These are phyloP conservation scores for Colletotrichum aenigma DNA, from an alignment of 2,329 filamentous ascomycete genomes.

Conservation along the genomic window DNA sequence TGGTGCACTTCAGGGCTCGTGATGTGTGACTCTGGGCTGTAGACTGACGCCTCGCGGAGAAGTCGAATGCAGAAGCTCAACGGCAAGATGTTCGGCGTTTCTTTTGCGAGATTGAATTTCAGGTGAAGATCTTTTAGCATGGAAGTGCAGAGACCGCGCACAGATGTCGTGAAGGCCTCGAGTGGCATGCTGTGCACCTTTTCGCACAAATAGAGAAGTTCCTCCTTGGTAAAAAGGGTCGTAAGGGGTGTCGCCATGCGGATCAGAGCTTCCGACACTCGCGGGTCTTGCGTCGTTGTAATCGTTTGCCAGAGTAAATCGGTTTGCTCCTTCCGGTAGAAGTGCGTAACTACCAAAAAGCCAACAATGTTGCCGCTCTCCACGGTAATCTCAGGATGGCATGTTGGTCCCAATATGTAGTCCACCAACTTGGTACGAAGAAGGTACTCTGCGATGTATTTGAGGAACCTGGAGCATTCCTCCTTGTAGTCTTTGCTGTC, in stretches of 20 bases:
- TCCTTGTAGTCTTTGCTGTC: constrained; percentile 28
- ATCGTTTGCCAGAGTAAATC: constrained; percentile 87
- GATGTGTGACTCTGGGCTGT: constrained; percentile 55
- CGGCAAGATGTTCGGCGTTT: constrained; percentile 42
- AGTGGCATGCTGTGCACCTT: constrained; percentile 72
- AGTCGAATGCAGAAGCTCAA: constrained; percentile 66
- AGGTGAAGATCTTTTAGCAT: constrained; percentile 55
- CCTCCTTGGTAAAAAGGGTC: constrained; percentile 50
- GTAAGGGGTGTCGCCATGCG: constrained; percentile 61
- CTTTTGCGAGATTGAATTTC: constrained; percentile 44
- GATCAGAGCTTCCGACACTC: constrained; percentile 81
- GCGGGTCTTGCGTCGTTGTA: constrained; percentile 79
- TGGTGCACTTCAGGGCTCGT: constrained; percentile 66
- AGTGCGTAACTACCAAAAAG: constrained; percentile 81
- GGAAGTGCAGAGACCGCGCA: constrained; percentile 65
- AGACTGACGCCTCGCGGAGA: constrained; percentile 72
- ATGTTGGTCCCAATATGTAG: constrained; percentile 89
- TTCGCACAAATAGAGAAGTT: constrained; percentile 69
- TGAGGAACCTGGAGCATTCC: constrained; percentile 51
- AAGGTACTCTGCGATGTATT: constrained; percentile 73
- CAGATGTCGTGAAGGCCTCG: constrained; percentile 62
- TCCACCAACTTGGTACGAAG: constrained; percentile 74
- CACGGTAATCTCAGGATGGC: constrained; percentile 86
- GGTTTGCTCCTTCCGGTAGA: constrained; percentile 73
- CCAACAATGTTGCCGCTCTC: constrained; percentile 84